Evolutionary conservation across 768 basidiomycete species (phyloP).

Genomic region (Cantharellus anzutake): DNA sequence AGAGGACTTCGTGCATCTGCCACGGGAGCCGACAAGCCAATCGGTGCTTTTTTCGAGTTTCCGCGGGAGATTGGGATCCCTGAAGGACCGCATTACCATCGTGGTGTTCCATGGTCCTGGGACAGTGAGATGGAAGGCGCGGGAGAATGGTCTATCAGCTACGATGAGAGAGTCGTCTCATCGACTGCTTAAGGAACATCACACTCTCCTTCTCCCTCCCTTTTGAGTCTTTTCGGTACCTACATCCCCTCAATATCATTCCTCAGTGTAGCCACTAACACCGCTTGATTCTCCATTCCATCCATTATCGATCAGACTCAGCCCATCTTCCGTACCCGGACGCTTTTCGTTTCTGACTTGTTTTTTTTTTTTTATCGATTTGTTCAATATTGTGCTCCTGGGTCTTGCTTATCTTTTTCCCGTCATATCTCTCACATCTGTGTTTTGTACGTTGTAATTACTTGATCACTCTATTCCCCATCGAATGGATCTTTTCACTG

Average conservation of each 20-base stretch:
- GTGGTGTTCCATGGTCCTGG: slow-evolving; percentile 6
- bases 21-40: not conserved
- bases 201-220: not conserved
- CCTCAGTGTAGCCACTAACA: no score
- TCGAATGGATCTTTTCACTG: no score
- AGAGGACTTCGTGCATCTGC: not conserved
- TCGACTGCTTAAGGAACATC: not conserved
- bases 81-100: slow-evolving; percentile 3
- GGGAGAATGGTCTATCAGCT: slow-evolving; percentile 8
- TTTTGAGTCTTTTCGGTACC: not conserved
- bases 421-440: no score
- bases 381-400: no score
- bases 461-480: no score
- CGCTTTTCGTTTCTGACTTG: no score
- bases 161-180: not conserved
- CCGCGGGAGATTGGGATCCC: slow-evolving; percentile 3
- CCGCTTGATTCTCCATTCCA: no score
- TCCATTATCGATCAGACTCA: no score
- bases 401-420: no score
- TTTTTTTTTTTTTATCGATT: no score
- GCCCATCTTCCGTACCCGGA: no score
- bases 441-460: no score
- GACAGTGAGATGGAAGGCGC: slow-evolving; percentile 8
- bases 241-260: not conserved
- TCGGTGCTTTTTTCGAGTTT: slow-evolving; percentile 1